Percentiles rank a stretch among this genome's conserved stretches.
These are phyloP conservation scores for Thielaviopsis euricoi DNA, from an alignment of 2,329 filamentous ascomycete species.

Conservation along the genomic window DNA sequence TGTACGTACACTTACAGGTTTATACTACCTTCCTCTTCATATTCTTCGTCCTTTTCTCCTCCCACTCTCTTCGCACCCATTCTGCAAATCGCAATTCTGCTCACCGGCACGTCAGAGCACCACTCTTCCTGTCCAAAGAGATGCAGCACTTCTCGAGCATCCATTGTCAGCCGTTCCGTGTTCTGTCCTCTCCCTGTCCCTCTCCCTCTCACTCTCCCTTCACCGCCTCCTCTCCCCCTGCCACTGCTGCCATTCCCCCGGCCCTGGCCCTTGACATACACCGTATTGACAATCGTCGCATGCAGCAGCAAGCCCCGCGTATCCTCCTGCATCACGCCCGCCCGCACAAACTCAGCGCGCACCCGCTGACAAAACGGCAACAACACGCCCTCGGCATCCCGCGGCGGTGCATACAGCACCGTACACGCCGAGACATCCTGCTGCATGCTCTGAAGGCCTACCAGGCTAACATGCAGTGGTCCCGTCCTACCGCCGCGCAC, in stretches of 20 bases:
- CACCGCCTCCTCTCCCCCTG: no score
- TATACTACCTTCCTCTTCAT: slow-evolving; percentile 36
- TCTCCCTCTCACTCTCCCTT: no score
- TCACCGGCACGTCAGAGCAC: slow-evolving; percentile 51
- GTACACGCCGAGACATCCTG: slow-evolving; percentile 31
- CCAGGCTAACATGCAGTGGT: slow-evolving; percentile 29
- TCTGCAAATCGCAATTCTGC: slow-evolving; percentile 60
- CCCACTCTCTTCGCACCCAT: slow-evolving; percentile 66
- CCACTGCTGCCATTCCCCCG: no score
- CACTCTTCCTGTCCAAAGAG: slow-evolving; percentile 51
- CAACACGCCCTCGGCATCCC: slow-evolving; percentile 34
- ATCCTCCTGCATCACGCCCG: slow-evolving; percentile 40
- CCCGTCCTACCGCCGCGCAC: slow-evolving; percentile 12
- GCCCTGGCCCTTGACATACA: slow-evolving; percentile 41
- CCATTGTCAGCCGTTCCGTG: slow-evolving; percentile 28
- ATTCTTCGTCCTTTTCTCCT: slow-evolving; percentile 34
- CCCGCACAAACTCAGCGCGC: slow-evolving; percentile 34
- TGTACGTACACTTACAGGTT: slow-evolving; percentile 18
- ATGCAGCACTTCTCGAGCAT: slow-evolving; percentile 39
- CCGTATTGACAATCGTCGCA: slow-evolving; percentile 73
- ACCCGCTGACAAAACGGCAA: slow-evolving; percentile 41
- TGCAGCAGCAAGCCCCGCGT: slow-evolving; percentile 55
- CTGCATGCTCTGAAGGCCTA: slow-evolving; percentile 47
- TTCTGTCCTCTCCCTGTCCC: slow-evolving; percentile 4
- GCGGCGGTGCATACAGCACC: slow-evolving; percentile 48